These are phyloP conservation scores for Climacium dendroides DNA, from an alignment of 225 moss, liverwort and hornwort genomes.

Conservation along the genomic window DNA sequence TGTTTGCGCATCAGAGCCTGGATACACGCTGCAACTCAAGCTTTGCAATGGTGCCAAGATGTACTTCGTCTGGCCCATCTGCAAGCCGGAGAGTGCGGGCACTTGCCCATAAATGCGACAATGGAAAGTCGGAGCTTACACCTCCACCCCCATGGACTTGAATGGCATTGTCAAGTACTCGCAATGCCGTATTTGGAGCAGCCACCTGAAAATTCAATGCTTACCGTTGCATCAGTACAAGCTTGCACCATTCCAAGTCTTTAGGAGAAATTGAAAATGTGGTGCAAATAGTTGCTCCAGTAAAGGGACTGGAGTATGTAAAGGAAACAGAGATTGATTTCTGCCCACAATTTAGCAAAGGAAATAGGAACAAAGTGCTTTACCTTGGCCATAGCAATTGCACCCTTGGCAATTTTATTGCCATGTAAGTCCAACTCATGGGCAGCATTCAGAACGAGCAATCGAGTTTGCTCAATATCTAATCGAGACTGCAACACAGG, in stretches of 20 bases:
- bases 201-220: conserved; percentile 43
- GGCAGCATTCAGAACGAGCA: conserved; percentile 87
- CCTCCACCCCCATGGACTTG: conserved; percentile 94
- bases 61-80: conserved; percentile 98
- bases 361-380: not conserved
- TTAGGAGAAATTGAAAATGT: not conserved
- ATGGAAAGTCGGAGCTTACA: conserved; percentile 83
- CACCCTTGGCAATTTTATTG: conserved; percentile 85
- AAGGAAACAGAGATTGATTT: not conserved
- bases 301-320: not conserved
- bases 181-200: conserved; percentile 77
- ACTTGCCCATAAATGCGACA: conserved; percentile 83
- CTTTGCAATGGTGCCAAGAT: conserved; percentile 85
- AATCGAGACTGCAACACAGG: conserved; percentile 64
- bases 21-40: conserved; percentile 70
- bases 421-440: conserved; percentile 82
- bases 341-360: not conserved
- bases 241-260: not conserved
- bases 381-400: conserved; percentile 98
- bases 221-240: not conserved
- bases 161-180: conserved; percentile 80
- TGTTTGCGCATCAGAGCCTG: conserved; percentile 5
- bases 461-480: conserved; percentile 82
- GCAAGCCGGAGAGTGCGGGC: conserved; percentile 80
- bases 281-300: not conserved